phyloP scores from a whole-genome alignment of 2,329 filamentous ascomycete species.

The Phialophora expanda region DNA sequence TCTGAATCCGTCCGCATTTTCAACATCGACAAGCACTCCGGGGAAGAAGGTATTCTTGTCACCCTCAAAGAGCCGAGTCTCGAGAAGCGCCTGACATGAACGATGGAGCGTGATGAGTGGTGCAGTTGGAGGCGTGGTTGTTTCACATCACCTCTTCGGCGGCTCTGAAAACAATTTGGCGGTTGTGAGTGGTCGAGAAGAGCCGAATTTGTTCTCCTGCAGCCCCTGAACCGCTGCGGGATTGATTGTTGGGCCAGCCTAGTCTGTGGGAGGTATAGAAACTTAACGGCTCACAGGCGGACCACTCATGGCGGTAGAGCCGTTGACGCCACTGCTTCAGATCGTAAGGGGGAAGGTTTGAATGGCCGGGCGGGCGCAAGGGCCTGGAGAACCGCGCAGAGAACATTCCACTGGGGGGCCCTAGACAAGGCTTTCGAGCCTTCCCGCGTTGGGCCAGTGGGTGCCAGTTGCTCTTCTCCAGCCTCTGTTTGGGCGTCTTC shows the following conservation, averaged over 20 bases:
- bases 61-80: slow-evolving; percentile 4
- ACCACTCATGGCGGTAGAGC: slow-evolving; percentile 3
- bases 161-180: slow-evolving; percentile 20
- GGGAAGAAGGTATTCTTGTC: background rate
- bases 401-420: background rate
- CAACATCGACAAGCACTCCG: background rate
- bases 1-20: background rate
- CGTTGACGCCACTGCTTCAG: slow-evolving; percentile 29
- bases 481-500: slow-evolving; percentile 16
- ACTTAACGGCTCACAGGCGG: background rate
- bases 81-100: slow-evolving; percentile 13
- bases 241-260: slow-evolving; percentile 11
- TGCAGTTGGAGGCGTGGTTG: slow-evolving; percentile 7
- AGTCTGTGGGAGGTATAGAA: slow-evolving; percentile 19
- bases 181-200: slow-evolving; percentile 14
- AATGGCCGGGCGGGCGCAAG: slow-evolving; percentile 8
- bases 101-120: slow-evolving; percentile 11
- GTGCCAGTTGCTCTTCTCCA: background rate
- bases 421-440: background rate
- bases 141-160: slow-evolving; percentile 20
- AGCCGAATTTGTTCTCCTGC: slow-evolving; percentile 4
- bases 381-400: background rate
- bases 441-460: background rate
- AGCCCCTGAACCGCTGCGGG: slow-evolving; percentile 16
- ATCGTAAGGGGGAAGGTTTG: slow-evolving; percentile 3